Conservation (phyloP, 176 grass and related monocot species). For the Bothriochloa decipiens region DNA sequence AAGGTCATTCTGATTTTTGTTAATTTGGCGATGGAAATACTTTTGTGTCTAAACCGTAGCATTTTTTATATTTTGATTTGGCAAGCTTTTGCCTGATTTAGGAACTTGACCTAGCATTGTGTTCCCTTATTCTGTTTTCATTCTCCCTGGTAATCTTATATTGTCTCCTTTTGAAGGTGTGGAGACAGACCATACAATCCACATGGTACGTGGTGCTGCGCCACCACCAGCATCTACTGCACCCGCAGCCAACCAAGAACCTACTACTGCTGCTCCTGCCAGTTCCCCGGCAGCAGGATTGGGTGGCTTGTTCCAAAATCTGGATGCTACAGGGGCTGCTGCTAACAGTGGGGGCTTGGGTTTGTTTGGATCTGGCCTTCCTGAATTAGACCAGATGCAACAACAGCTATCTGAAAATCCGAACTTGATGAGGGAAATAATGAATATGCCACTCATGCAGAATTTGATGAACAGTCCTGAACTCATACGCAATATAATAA, state of each 20-base stretch:
- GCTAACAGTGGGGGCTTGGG: constrained; percentile 50
- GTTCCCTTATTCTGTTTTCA: background rate
- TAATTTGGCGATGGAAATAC: background rate
- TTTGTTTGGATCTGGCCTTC: constrained; percentile 59
- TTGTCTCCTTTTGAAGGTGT: constrained; percentile 58
- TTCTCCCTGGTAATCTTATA: constrained; percentile 13
- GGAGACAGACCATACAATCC: constrained; percentile 93
- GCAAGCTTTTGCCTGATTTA: background rate
- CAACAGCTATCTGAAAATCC: constrained; percentile 93
- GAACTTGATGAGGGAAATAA: constrained; percentile 93
- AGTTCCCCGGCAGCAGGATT: constrained; percentile 41
- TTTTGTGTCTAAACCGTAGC: background rate
- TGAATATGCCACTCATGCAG: constrained; percentile 94
- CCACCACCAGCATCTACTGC: constrained; percentile 50
- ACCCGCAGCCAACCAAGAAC: constrained; percentile 50
- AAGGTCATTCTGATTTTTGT: background rate
- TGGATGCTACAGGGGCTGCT: constrained; percentile 53
- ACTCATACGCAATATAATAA: constrained; percentile 85
- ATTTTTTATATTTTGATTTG: background rate
- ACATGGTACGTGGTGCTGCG: constrained; percentile 80
- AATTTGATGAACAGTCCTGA: constrained; percentile 91
- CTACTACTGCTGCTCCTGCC: constrained; percentile 51
- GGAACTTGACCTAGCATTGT: constrained; percentile 8
- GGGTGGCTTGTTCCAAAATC: constrained; percentile 63
- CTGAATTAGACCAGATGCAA: constrained; percentile 70